Conservation (phyloP, 2,329 filamentous ascomycete genomes). For the Calonectria fujianensis region DNA sequence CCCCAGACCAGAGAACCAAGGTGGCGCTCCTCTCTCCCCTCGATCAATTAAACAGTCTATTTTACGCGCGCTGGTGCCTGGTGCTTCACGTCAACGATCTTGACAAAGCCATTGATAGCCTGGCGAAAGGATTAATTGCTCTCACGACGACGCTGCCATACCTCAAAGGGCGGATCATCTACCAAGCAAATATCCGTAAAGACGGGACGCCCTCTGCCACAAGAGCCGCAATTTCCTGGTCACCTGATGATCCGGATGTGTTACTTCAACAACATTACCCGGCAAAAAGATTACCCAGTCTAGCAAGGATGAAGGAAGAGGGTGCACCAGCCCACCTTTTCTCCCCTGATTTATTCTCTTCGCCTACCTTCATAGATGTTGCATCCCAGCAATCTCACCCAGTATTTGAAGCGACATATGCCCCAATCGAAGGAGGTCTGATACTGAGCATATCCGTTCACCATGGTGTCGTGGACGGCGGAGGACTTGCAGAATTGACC, state of each 20-base stretch:
- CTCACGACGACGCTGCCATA: background rate
- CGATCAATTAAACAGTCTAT: background rate
- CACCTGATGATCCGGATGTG: background rate
- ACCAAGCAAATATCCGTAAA: background rate
- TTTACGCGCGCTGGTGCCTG: conserved; percentile 1
- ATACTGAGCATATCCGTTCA: background rate
- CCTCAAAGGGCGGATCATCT: conserved; percentile 7
- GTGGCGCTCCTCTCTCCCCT: background rate
- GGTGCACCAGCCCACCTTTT: conserved; percentile 4
- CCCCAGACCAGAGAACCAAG: background rate
- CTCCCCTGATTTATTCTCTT: background rate
- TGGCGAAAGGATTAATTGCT: background rate
- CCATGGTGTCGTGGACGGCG: conserved; percentile 4
- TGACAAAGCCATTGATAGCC: background rate
- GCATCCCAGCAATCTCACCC: background rate
- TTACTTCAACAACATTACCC: background rate
- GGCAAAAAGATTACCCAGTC: conserved; percentile 7
- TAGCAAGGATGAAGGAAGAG: conserved; percentile 12
- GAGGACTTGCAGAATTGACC: background rate
- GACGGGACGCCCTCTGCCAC: background rate
- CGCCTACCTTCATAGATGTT: background rate
- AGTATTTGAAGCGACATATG: conserved; percentile 8
- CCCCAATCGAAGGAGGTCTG: conserved; percentile 5
- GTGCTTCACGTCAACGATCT: conserved; percentile 3
- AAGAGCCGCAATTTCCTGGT: conserved; percentile 2